Base-by-base conservation (phyloP, 2,329 filamentous ascomycete genomes). In the Coleophoma crateriformis region DNA sequence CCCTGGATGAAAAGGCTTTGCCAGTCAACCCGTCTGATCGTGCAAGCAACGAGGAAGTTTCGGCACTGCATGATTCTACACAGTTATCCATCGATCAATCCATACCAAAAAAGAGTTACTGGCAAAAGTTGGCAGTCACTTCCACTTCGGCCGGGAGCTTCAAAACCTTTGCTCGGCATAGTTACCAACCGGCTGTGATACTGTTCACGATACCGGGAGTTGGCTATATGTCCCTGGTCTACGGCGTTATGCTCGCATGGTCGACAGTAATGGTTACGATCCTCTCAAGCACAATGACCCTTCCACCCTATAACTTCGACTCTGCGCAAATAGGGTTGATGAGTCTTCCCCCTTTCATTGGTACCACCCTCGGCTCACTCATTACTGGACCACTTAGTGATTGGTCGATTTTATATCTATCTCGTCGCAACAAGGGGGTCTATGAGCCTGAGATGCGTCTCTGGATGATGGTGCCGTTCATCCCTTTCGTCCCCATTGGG, bases 361-460 rank as follows among this genome's bases (percentile, higher is more conserved):
- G 71, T 0, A 60, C 58, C 12, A 61, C 64, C 2, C 35, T 72
- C 2, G 69, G 64, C 12, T 57, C 60, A n/a, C 14, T 67, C 7
- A 53, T 63, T 46, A 54, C 53, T 13, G 71, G 68, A 2, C 64
- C 61, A 7, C 27, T 71, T 10, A 68, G 63, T 45, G 70, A 73
- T 47, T 59, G 57, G 52, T 62, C 59, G 15, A 68, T 70, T 34
- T 17, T 72, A 1, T 62, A 43, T 1, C 52, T 71, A 2, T 61
- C 71, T 0, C 61, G 60, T 22, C 56, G 66, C 8, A 70, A 70
- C 43, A 56, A 58, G 1, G 71, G 71, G 1, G 62, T 59, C 15
- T 55, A 54, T 37, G 71, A 75, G 43, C 72, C 71, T 0, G 71
- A 75, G 50, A 70, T 70, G 61, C 63, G 71, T 5, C 63, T 75